Conservation (phyloP, 1,139 yeast genomes). For the Geotrichum candidum region DNA sequence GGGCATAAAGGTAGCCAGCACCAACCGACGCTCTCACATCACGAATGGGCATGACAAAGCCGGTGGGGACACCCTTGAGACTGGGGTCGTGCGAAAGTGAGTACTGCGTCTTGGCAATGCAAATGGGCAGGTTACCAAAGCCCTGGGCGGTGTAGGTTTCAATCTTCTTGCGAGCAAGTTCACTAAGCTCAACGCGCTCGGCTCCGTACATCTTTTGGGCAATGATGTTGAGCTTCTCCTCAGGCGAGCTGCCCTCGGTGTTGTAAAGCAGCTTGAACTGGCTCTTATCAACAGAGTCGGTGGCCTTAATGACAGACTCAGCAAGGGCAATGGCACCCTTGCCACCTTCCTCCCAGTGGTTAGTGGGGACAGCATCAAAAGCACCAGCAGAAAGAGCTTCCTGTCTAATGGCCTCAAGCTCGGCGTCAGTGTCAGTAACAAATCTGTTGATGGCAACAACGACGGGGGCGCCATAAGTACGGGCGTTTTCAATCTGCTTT, state of each 20-base stretch:
- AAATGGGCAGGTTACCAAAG: conserved; percentile 84
- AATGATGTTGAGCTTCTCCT: conserved; percentile 74
- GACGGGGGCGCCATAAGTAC: conserved; percentile 82
- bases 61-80: conserved; percentile 94
- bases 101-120: conserved; percentile 97
- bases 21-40: conserved; percentile 93
- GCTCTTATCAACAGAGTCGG: conserved; percentile 42
- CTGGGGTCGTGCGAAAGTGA: conserved; percentile 90
- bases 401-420: conserved; percentile 76
- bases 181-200: conserved; percentile 75
- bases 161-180: conserved; percentile 79
- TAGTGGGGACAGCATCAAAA: conserved; percentile 82
- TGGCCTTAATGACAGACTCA: conserved; percentile 69
- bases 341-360: conserved; percentile 99
- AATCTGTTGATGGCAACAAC: conserved; percentile 93
- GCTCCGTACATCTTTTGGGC: conserved; percentile 96
- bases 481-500: conserved; percentile 87
- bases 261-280: conserved; percentile 71
- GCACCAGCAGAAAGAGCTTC: conserved; percentile 92
- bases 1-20: conserved; percentile 93
- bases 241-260: conserved; percentile 62
- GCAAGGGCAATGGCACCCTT: conserved; percentile 88
- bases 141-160: conserved; percentile 84
- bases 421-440: conserved; percentile 78
- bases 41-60: conserved; percentile 87